Conservation (phyloP, 2,329 filamentous ascomycete genomes). For the Thermoascus crustaceus region DNA sequence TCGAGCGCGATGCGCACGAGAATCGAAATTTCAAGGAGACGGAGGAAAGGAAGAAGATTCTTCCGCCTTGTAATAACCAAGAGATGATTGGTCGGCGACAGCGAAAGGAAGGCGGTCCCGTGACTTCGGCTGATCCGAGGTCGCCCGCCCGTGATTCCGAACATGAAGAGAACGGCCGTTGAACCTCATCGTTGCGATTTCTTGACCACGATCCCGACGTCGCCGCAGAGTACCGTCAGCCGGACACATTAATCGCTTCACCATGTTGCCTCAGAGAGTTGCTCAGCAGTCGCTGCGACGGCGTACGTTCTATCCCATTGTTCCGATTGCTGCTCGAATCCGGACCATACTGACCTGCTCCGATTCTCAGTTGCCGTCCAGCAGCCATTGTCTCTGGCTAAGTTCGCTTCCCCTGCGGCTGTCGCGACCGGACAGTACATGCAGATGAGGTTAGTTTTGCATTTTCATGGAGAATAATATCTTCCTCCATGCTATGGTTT, state of each 20-base stretch:
- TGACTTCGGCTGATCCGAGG: conserved; percentile 31
- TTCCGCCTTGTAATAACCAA: conserved; percentile 28
- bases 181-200: conserved; percentile 13
- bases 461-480: not conserved
- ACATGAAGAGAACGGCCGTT: conserved; percentile 20
- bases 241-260: conserved; percentile 12
- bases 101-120: conserved; percentile 17
- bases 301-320: conserved; percentile 39
- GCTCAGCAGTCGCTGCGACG: conserved; percentile 41
- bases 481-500: conserved; percentile 1
- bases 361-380: conserved; percentile 35
- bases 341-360: conserved; percentile 17
- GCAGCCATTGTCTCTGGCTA: conserved; percentile 36
- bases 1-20: conserved; percentile 6
- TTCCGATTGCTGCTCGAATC: not conserved
- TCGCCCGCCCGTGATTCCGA: conserved; percentile 32
- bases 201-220: conserved; percentile 13
- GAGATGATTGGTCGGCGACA: conserved; percentile 25
- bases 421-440: conserved; percentile 35
- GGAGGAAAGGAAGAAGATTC: conserved; percentile 25
- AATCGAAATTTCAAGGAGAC: conserved; percentile 4
- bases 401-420: conserved; percentile 35
- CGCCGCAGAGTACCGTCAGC: conserved; percentile 7
- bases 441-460: conserved; percentile 35
- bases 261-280: conserved; percentile 42